These are phyloP conservation scores for Collariella sp. DNA, from an alignment of 495 filamentous ascomycete species.

Conservation along the genomic window DNA sequence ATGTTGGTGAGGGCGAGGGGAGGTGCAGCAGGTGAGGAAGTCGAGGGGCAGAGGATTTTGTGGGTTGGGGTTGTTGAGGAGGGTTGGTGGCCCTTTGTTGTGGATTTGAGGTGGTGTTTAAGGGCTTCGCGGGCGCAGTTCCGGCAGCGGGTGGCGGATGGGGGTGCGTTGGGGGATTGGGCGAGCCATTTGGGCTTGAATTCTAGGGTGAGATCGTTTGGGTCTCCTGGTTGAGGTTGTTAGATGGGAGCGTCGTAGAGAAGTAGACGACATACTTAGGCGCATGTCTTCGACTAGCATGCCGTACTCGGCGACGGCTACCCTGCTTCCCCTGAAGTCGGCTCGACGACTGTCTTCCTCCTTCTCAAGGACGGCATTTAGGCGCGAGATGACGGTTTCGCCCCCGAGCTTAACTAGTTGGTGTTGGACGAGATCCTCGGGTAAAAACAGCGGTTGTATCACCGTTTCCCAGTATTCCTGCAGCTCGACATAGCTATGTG, in stretches of 20 bases:
- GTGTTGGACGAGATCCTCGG: slow-evolving; percentile 52
- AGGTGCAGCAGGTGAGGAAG: slow-evolving; percentile 9
- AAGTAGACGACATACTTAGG: slow-evolving; percentile 15
- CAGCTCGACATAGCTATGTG: slow-evolving; percentile 47
- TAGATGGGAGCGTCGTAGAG: not conserved
- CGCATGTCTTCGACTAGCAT: slow-evolving; percentile 79
- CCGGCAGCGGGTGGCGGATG: slow-evolving; percentile 58
- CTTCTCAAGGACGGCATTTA: slow-evolving; percentile 43
- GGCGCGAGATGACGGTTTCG: slow-evolving; percentile 21
- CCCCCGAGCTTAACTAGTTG: slow-evolving; percentile 45
- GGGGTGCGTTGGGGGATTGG: slow-evolving; percentile 72
- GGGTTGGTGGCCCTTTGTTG: not conserved
- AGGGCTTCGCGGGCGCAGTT: slow-evolving; percentile 71
- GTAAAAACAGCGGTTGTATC: slow-evolving; percentile 50
- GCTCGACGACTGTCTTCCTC: slow-evolving; percentile 34
- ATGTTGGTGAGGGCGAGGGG: not conserved
- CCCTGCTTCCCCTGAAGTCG: slow-evolving; percentile 48
- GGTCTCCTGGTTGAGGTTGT: slow-evolving; percentile 14
- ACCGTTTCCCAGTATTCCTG: slow-evolving; percentile 48
- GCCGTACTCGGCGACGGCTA: slow-evolving; percentile 54
- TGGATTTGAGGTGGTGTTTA: slow-evolving; percentile 8
- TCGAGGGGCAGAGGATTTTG: slow-evolving; percentile 24
- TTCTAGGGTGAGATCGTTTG: slow-evolving; percentile 50
- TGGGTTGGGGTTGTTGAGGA: not conserved
- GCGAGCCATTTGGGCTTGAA: slow-evolving; percentile 94